Conservation (phyloP, 805 yeast species). For the Candida easanensis region DNA sequence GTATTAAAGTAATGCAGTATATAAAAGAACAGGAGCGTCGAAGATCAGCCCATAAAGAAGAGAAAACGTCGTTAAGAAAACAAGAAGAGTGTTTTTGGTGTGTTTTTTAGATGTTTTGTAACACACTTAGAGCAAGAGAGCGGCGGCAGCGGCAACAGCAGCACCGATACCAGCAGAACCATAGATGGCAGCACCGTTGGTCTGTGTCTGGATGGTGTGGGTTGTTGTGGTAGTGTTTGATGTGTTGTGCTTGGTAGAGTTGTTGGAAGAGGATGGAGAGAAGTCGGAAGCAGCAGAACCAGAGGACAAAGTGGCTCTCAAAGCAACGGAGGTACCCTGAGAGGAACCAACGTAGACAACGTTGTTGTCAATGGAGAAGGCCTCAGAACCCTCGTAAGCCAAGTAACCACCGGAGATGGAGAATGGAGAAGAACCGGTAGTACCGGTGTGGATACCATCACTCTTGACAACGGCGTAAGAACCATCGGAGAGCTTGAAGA, state of each 20-base stretch:
- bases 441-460: slow-evolving; percentile 26
- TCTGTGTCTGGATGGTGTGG: slow-evolving; percentile 14
- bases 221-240: slow-evolving; percentile 9
- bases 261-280: slow-evolving; percentile 19
- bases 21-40: too few relatives aligned
- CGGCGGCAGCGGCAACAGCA: slow-evolving; percentile 32
- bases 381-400: slow-evolving; percentile 32
- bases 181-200: slow-evolving; percentile 27
- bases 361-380: slow-evolving; percentile 33
- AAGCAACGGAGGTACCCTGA: slow-evolving; percentile 17
- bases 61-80: too few relatives aligned
- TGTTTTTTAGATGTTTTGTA: too few relatives aligned
- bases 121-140: slow-evolving; percentile 28
- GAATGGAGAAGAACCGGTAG: slow-evolving; percentile 37
- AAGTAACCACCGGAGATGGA: slow-evolving; percentile 37
- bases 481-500: slow-evolving; percentile 29
- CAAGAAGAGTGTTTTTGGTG: too few relatives aligned
- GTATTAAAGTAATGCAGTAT: too few relatives aligned
- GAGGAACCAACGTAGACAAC: slow-evolving; percentile 12
- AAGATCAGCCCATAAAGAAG: too few relatives aligned
- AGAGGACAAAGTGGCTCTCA: slow-evolving; percentile 19
- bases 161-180: slow-evolving; percentile 23
- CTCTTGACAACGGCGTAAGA: slow-evolving; percentile 29
- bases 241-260: slow-evolving; percentile 7
- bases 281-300: slow-evolving; percentile 28